Evolutionary conservation across 2,329 filamentous ascomycete genomes (phyloP), one percentile per base, ranked within the genome.

Genomic region (Cyphellophora europaea): DNA sequence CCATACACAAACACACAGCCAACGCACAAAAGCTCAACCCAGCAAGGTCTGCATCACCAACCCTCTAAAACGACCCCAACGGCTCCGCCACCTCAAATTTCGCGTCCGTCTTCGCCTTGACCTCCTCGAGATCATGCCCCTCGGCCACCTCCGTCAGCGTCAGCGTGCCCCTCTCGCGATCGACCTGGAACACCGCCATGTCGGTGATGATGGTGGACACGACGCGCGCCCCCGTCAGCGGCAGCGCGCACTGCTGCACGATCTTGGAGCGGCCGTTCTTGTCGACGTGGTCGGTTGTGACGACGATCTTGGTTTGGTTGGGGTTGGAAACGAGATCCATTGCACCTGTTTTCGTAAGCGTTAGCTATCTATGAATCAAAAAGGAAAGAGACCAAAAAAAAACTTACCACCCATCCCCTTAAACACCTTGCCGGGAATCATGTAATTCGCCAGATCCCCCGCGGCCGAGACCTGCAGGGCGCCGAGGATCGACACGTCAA

Each of bases 401-500:
- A 25, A 25, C 21, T 25, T 25, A 25, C 21, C 79, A 41, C 85
- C 85, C 78, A 93, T 91, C 12, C 85, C 85, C 68, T 91, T 91
- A 61, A 87, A 77, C 31, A 49, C 75, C 59, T 89, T 91, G 15
- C 85, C 85, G 0, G 85, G 85, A 43, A 93, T 82, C 80, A 91
- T 91, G 67, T 85, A 93, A 61, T 91, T 91, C 30, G 85, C 85
- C 35, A 93, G 61, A 53, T 93, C 85, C 16, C 85, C 85, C 2
- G 72, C 67, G 0, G 82, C 82, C 45, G 76, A 80, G 14, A 91
- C 84, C 62, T 93, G 82, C 46, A 89, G 74, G 2, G 84, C 80
- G 3, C 85, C 85, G 1, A 93, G 71, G 51, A 93, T 86, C 0
- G 82, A 86, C 4, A 93, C 79, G 52, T 93, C 79, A 27, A 93